Percentiles rank a stretch among this genome's conserved stretches.
These are phyloP conservation scores for Rhizophora mangle DNA, from an alignment of 345 rosid genomes.

Conservation along the genomic window DNA sequence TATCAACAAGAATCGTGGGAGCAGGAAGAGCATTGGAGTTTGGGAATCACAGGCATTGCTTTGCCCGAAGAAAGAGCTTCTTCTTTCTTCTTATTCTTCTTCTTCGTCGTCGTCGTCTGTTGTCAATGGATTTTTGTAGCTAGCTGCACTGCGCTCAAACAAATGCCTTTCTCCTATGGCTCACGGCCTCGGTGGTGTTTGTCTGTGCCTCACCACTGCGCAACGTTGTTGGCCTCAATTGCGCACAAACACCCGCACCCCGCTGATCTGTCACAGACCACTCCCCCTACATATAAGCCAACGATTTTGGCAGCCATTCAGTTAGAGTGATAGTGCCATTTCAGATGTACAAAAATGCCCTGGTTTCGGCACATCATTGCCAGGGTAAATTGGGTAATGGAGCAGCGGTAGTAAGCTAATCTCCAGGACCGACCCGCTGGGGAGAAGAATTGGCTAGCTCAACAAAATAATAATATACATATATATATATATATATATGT, in stretches of 20 bases:
- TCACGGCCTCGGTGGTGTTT: conserved; percentile 34
- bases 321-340: neutral
- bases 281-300: neutral
- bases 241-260: neutral
- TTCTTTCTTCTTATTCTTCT: conserved; percentile 10
- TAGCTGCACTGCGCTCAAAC: conserved; percentile 12
- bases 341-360: conserved; percentile 23
- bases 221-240: neutral
- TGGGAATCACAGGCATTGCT: conserved; percentile 39
- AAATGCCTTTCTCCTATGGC: conserved; percentile 21
- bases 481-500: too few relatives aligned
- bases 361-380: neutral
- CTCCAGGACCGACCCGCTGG: too few relatives aligned
- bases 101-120: conserved; percentile 12
- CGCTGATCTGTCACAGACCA: too few relatives aligned
- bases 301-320: neutral
- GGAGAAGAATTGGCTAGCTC: too few relatives aligned
- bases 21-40: conserved; percentile 31
- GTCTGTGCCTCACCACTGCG: conserved; percentile 6
- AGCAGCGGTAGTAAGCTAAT: too few relatives aligned
- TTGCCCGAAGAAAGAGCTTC: conserved; percentile 30
- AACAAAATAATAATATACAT: too few relatives aligned
- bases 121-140: conserved; percentile 13
- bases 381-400: too few relatives aligned
- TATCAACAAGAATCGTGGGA: conserved; percentile 30